A percentile compares a stretch with the other conserved stretches of the same genome.
These are phyloP conservation scores for Crassisporium funariophilum DNA, from an alignment of 768 basidiomycete genomes.

Conservation along the genomic window DNA sequence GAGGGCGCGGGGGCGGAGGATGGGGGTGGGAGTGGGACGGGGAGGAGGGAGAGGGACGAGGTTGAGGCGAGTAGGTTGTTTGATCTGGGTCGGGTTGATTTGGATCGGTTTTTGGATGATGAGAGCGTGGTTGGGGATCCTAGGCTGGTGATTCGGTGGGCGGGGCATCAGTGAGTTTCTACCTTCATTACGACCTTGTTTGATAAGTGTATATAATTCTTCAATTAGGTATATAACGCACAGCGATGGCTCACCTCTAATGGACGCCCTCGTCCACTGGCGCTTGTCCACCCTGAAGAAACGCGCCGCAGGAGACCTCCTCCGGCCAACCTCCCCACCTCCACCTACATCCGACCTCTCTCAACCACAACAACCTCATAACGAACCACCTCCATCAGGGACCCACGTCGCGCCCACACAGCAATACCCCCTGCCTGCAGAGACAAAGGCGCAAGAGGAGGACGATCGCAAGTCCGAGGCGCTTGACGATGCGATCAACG, in stretches of 20 bases:
- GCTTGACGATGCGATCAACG: no score
- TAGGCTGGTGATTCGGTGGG: slow-evolving; percentile 75
- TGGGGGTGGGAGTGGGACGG: not conserved
- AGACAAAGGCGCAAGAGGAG: no score
- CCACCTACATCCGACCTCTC: not conserved
- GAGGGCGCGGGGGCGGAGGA: slow-evolving; percentile 27
- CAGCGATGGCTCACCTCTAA: slow-evolving; percentile 70
- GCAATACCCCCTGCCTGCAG: no score
- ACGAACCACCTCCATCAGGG: no score
- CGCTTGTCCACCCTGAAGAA: slow-evolving; percentile 35
- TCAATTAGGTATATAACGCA: slow-evolving; percentile 74
- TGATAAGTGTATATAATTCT: slow-evolving; percentile 3
- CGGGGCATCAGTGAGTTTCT: slow-evolving; percentile 57
- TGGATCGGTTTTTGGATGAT: slow-evolving; percentile 65
- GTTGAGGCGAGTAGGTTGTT: slow-evolving; percentile 60
- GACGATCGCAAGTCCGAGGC: slow-evolving; percentile 13
- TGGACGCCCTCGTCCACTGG: slow-evolving; percentile 74
- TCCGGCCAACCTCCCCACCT: slow-evolving; percentile 19
- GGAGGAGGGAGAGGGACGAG: slow-evolving; percentile 39
- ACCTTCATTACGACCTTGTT: not conserved
- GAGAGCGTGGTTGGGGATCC: slow-evolving; percentile 61
- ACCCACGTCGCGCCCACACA: no score
- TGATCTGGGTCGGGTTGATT: slow-evolving; percentile 62
- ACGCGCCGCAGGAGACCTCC: slow-evolving; percentile 15
- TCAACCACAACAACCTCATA: no score